Evolutionary conservation across 768 basidiomycete genomes (phyloP).

Genomic region (Leucosporidium yakuticum): DNA sequence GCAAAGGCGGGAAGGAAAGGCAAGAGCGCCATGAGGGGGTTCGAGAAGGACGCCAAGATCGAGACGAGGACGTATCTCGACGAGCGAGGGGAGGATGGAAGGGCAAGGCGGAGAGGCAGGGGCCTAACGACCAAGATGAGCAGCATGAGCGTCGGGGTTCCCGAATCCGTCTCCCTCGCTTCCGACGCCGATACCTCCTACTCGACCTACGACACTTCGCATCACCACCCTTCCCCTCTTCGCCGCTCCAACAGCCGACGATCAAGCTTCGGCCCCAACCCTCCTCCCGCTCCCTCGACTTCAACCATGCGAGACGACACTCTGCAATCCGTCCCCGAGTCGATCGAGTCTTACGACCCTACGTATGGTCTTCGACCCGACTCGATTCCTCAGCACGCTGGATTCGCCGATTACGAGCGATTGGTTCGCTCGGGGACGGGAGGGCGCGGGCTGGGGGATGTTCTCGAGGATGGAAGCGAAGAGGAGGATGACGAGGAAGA

Average conservation of each 20-base stretch:
- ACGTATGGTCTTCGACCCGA: constrained; percentile 94
- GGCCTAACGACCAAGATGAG: constrained; percentile 15
- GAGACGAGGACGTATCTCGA: constrained; percentile 30
- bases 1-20: not conserved
- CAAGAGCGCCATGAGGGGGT: constrained; percentile 4
- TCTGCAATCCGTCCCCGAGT: constrained; percentile 51
- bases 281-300: not conserved
- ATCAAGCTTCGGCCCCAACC: not conserved
- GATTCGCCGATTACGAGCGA: constrained; percentile 69
- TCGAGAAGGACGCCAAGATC: constrained; percentile 28
- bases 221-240: constrained; percentile 3
- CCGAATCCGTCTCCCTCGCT: constrained; percentile 27
- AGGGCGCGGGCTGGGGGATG: constrained; percentile 42
- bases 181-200: constrained; percentile 29
- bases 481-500: constrained; percentile 40
- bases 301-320: constrained; percentile 21
- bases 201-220: constrained; percentile 8
- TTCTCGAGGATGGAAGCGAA: constrained; percentile 44
- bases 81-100: not conserved
- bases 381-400: constrained; percentile 74
- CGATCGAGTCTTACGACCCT: constrained; percentile 83
- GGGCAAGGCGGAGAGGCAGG: not conserved
- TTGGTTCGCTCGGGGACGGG: constrained; percentile 50
- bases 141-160: constrained; percentile 16
- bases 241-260: not conserved